Evolutionary conservation across 371 early-diverging fungal species (phyloP).

Genomic region (Mucor sp.): DNA sequence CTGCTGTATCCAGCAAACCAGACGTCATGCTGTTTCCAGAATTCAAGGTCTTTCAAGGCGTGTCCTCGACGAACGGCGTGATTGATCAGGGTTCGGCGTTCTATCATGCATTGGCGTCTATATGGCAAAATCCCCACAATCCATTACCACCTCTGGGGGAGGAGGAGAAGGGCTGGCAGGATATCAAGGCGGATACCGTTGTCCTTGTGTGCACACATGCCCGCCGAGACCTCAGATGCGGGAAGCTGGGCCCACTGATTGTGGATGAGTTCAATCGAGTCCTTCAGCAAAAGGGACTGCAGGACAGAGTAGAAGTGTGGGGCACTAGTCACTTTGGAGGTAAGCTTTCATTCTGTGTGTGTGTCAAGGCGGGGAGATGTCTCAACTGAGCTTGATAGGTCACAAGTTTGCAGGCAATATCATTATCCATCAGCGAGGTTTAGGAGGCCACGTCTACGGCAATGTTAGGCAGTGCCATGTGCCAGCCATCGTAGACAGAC

Average conservation of each 20-base stretch:
- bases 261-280: constrained; percentile 40
- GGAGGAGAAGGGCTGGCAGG: background rate
- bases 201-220: constrained; percentile 51
- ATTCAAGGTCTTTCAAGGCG: constrained; percentile 28
- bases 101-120: constrained; percentile 15
- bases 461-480: constrained; percentile 54
- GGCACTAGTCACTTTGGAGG: constrained; percentile 57
- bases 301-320: constrained; percentile 38
- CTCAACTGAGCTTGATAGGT: constrained; percentile 24
- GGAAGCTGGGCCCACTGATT: constrained; percentile 43
- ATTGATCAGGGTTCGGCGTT: constrained; percentile 11
- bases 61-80: background rate
- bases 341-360: constrained; percentile 6
- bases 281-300: constrained; percentile 26
- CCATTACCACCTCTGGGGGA: constrained; percentile 1
- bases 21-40: constrained; percentile 49
- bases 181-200: constrained; percentile 35
- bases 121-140: constrained; percentile 30
- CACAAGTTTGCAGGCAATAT: constrained; percentile 56
- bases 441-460: constrained; percentile 55
- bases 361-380: background rate
- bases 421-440: constrained; percentile 46
- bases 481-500: constrained; percentile 43
- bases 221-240: constrained; percentile 48
- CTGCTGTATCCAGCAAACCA: background rate